Conservation (phyloP, 768 basidiomycete genomes). For the Hericium coralloides region DNA sequence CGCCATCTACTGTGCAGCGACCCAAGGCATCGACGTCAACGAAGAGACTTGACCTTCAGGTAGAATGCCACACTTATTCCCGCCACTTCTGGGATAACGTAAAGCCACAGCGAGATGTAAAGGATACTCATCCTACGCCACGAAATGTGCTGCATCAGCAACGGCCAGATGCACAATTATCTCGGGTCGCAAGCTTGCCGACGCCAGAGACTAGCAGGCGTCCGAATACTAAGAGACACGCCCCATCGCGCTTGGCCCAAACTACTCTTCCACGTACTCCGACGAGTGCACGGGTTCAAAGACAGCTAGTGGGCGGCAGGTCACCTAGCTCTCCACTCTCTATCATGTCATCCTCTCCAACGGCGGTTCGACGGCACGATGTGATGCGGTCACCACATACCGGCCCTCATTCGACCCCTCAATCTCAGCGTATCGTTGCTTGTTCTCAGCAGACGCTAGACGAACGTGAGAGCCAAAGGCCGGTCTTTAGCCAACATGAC, state of each 20-base stretch:
- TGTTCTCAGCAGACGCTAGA: neutral
- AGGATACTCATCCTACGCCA: no score
- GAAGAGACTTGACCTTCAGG: neutral
- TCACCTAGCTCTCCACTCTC: no score
- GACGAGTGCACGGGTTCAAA: neutral
- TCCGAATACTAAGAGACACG: neutral
- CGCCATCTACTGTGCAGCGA: neutral
- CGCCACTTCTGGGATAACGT: no score
- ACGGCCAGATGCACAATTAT: neutral
- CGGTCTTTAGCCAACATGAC: neutral
- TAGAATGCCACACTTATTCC: neutral
- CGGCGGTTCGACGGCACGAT: no score
- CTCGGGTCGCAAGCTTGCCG: neutral
- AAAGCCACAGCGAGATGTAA: no score
- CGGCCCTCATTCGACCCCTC: neutral
- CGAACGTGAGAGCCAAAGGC: no score
- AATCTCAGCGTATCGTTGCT: neutral
- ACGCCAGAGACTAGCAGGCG: neutral
- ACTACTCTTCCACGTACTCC: neutral
- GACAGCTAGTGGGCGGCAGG: no score
- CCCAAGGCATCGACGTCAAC: neutral
- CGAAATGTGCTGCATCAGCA: no score
- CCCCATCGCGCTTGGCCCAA: neutral
- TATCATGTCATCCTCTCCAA: no score
- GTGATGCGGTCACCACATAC: no score